Evolutionary conservation across 208 protist genomes (phyloP).

Genomic region (Leishmania arabica): DNA sequence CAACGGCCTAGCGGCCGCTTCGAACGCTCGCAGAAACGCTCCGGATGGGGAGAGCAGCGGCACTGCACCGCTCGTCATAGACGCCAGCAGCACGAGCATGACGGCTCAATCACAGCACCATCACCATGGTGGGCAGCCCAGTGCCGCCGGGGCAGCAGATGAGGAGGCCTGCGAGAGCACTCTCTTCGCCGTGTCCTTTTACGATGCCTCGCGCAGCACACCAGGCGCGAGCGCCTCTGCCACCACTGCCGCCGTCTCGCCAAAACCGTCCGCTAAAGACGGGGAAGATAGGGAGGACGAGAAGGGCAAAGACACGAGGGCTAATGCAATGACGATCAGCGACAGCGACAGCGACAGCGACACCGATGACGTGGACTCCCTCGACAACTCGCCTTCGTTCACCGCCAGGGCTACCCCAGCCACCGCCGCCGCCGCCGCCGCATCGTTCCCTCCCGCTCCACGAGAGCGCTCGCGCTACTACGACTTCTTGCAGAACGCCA

Average conservation of each 20-base stretch:
- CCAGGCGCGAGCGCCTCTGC: neutral
- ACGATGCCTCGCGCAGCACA: neutral
- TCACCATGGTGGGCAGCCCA: neutral
- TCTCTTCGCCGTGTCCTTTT: constrained; percentile 33
- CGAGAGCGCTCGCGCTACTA: constrained; percentile 58
- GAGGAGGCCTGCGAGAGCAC: neutral
- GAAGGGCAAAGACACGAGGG: neutral
- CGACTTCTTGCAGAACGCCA: constrained; percentile 42
- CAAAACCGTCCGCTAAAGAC: neutral
- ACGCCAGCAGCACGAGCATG: constrained; percentile 29
- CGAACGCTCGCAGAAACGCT: neutral
- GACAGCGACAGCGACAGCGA: constrained; percentile 4
- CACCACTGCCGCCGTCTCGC: neutral
- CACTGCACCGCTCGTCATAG: constrained; percentile 2
- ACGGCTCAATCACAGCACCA: neutral
- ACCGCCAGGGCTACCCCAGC: neutral
- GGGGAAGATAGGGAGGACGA: neutral
- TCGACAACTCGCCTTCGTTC: neutral
- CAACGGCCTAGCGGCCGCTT: neutral
- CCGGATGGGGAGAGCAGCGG: constrained; percentile 6
- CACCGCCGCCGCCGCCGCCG: constrained; percentile 1
- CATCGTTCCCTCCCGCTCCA: constrained; percentile 3
- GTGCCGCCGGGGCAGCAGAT: neutral
- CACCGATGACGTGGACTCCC: constrained; percentile 5
- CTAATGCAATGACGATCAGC: constrained; percentile 8